phyloP scores from a whole-genome alignment of 768 basidiomycete genomes.

The Suillus placidus region DNA sequence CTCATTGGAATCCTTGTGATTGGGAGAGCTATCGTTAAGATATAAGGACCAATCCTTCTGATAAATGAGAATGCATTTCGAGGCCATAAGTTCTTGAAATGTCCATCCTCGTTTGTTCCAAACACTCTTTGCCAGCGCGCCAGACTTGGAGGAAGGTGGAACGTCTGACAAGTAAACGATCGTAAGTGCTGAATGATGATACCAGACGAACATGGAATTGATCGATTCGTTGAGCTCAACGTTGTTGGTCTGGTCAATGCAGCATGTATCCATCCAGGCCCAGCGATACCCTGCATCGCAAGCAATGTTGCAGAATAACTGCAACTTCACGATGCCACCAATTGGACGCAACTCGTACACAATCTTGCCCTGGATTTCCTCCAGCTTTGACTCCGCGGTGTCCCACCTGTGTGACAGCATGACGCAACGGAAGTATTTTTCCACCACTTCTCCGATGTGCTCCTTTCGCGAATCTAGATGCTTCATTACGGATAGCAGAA shows the following conservation, averaged over 20 bases:
- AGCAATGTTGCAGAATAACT: not conserved
- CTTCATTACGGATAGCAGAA: not conserved
- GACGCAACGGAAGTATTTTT: not conserved
- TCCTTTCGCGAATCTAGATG: no score
- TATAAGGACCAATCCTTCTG: not conserved
- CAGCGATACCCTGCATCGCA: not conserved
- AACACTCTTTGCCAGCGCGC: not conserved
- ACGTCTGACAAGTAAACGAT: not conserved
- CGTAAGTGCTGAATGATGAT: not conserved
- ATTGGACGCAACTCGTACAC: not conserved
- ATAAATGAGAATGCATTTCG: not conserved
- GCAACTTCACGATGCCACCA: not conserved
- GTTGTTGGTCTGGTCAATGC: not conserved
- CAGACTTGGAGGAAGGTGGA: not conserved
- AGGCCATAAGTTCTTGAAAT: not conserved
- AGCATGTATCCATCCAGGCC: not conserved
- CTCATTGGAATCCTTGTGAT: not conserved
- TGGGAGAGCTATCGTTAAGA: not conserved
- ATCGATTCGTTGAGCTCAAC: not conserved
- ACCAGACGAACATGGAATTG: not conserved
- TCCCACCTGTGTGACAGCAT: slow-evolving; percentile 3
- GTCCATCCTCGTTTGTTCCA: slow-evolving; percentile 2
- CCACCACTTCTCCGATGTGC: not conserved
- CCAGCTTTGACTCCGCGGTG: not conserved
- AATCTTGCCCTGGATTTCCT: not conserved